phyloP scores from a whole-genome alignment of 139 green algal genomes.

The Chlamydomonas sphaeroides region DNA sequence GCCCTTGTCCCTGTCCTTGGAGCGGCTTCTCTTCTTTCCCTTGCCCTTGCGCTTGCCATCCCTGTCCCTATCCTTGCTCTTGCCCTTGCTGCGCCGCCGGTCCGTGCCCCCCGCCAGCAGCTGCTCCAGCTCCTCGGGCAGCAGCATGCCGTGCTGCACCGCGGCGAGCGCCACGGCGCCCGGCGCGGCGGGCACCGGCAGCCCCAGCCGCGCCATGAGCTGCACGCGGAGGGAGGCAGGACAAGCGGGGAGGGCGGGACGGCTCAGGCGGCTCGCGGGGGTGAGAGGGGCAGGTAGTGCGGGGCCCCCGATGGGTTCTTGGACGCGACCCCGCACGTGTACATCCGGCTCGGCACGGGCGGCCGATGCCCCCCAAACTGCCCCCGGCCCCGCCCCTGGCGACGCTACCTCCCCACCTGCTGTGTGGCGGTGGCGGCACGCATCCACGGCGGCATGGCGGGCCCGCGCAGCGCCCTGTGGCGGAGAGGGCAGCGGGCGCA shows the following conservation, averaged over 20 bases:
- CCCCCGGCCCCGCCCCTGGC: too few relatives aligned
- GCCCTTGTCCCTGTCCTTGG: neutral
- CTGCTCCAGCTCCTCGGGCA: neutral
- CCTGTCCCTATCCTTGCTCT: neutral
- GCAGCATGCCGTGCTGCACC: neutral
- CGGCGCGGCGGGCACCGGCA: neutral
- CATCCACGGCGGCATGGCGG: neutral
- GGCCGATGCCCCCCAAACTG: too few relatives aligned
- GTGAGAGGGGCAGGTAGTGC: too few relatives aligned
- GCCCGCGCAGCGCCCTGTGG: neutral
- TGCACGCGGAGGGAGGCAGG: neutral
- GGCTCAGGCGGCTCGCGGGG: too few relatives aligned
- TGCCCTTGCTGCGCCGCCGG: neutral
- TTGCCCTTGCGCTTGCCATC: neutral
- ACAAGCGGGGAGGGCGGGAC: too few relatives aligned
- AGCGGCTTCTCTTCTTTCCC: neutral
- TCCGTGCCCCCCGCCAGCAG: neutral
- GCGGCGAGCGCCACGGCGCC: neutral
- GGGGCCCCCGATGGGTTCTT: too few relatives aligned
- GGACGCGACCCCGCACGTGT: neutral
- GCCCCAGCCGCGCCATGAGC: neutral
- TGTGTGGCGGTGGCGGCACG: neutral
- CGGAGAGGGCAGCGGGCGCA: too few relatives aligned
- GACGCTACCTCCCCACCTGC: too few relatives aligned
- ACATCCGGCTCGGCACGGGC: neutral